Evolutionary conservation across 441 rosid species (phyloP), one percentile per base, ranked within the genome.

Genomic region (Bocquillonia castaneifolia): DNA sequence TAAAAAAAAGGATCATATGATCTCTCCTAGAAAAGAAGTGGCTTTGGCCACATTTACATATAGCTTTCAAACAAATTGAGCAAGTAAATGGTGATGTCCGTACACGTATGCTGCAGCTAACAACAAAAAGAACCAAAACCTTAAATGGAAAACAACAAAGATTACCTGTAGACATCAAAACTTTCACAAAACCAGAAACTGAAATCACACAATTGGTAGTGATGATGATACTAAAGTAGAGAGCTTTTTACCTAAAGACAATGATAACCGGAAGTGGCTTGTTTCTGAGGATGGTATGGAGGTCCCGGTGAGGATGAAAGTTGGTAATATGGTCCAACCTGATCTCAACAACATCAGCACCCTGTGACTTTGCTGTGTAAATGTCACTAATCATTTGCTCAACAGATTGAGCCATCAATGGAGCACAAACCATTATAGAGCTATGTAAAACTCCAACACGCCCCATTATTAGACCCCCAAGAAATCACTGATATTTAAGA

Each of bases 331-430:
- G 20, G 72, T 93, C 97, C 83, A 93, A 74, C 71, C 97, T 75
- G 64, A 93, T 76, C 79, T 89, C 97, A 55, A 88, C 97, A 67
- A 88, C 78, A 70, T 93, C 96, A 45, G 96, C 97, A 68, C 96
- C 92, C 58, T 75, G 75, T 54, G 81, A 79, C 56, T 84, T 86
- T 9, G 96, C 97, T 75, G 74, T 78, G 50, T 60, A 64, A 71
- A 90, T 78, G 52, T 83, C 82, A 71, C 6, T 31, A 63, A 85
- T 68, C 91, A 87, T 84, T 82, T 77, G 68, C 39, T 85, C 84
- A 25, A 84, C 67, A 0, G 96, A 86, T 62, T 78, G 84, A 39
- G 79, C 88, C 93, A 86, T 88, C 60, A 88, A 61, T 25, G 99
- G 92, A 78, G 81, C 90, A 82, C 99, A 89, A 28, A 91, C 79